Evolutionary conservation across 495 filamentous ascomycete genomes (phyloP), one percentile per base, ranked within the genome.

Genomic region (Penicillium pancosmium): DNA sequence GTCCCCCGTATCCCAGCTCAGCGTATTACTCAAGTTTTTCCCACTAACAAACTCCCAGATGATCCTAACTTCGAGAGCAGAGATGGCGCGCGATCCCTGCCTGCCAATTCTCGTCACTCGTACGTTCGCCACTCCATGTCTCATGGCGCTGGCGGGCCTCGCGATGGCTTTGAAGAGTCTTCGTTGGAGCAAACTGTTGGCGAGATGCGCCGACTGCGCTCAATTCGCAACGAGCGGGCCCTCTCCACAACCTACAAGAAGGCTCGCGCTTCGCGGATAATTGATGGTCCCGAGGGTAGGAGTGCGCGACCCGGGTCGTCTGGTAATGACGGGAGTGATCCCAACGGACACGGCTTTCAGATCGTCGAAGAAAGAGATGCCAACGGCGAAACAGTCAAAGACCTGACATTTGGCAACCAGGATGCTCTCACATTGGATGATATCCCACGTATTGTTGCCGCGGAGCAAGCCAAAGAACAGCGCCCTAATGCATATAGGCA

Each of bases 111-210:
- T 53, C 78, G 88, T n/a, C 80, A 84, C 46, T 81, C 86, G 27
- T 86, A 88, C 57, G 84, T 82, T 15, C 82, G 91, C 52, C 82
- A 90, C 51, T 91, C 92, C 13, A 90, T 87, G 61, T 91, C 91
- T 5, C 87, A 87, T 9, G 27, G 27, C 68, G 85, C 79, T 18
- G 90, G 85, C 12, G 82, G 82, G 36, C 73, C 80, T 46, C 73
- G 75, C 31, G 83, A 89, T 53, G 77, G 73, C 56, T 73, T 80
- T 23, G 79, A 88, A 48, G 86, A 85, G 65, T 89, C 88, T 27
- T 92, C 91, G 15, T 96, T 98, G 66, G 92, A 96, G 72, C 93
- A 95, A 73, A 94, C 93, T 23, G 88, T 99, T 48, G 93, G 93
- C 55, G 93, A 98, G 75, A 95, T 99, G 74, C 87, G 89, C 56